Evolutionary conservation across 2,329 filamentous ascomycete genomes (phyloP).

Genomic region (Aspergillus fijiensis): DNA sequence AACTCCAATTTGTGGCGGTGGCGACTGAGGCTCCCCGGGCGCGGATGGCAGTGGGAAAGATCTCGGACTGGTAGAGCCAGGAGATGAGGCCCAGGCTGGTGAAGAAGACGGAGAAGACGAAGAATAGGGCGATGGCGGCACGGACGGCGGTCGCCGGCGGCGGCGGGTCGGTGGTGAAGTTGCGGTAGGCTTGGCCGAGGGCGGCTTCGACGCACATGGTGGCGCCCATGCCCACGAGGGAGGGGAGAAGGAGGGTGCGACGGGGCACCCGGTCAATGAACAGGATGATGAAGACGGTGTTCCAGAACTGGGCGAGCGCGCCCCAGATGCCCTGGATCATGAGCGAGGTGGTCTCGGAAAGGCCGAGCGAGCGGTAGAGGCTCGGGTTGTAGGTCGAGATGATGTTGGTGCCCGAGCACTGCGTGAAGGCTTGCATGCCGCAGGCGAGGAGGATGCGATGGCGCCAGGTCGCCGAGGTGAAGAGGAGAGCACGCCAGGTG

Average conservation of each 20-base stretch:
- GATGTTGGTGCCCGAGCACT: constrained; percentile 50
- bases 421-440: constrained; percentile 51
- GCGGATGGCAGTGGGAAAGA: constrained; percentile 48
- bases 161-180: constrained; percentile 26
- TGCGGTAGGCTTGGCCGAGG: constrained; percentile 37
- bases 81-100: constrained; percentile 48
- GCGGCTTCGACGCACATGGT: constrained; percentile 44
- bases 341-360: constrained; percentile 46
- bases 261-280: constrained; percentile 51
- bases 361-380: constrained; percentile 48
- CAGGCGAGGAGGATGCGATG: constrained; percentile 49
- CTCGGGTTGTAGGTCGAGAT: constrained; percentile 47
- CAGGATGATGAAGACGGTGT: constrained; percentile 48
- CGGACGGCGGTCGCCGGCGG: constrained; percentile 40
- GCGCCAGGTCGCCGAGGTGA: constrained; percentile 47
- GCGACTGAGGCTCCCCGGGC: constrained; percentile 45
- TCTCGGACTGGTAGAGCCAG: constrained; percentile 50
- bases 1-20: constrained; percentile 48
- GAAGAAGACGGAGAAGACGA: constrained; percentile 49
- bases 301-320: constrained; percentile 51
- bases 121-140: constrained; percentile 50
- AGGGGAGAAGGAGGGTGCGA: constrained; percentile 50
- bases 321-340: constrained; percentile 55
- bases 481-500: constrained; percentile 43
- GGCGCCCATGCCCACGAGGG: constrained; percentile 44